A percentile compares a stretch with the other conserved stretches of the same genome.
Conservation (phyloP, 1,284 basidiomycete species). For the Ustilago sp. region DNA sequence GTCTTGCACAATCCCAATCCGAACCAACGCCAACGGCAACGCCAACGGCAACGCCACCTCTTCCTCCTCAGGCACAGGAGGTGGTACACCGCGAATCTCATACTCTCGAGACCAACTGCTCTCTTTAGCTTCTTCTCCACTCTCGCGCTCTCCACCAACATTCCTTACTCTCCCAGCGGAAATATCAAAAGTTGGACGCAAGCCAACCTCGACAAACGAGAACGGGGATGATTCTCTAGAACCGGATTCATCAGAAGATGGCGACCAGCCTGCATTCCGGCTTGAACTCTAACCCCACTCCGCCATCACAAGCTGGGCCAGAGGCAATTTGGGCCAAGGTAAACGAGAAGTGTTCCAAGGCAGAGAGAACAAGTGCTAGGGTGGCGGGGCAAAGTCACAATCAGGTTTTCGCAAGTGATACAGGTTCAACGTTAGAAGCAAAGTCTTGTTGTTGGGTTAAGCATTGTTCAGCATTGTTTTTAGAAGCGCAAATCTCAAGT, state of each 20-base stretch:
- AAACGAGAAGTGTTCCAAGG: no score
- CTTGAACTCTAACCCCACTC: constrained; percentile 21
- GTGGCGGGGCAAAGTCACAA: no score
- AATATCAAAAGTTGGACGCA: not conserved
- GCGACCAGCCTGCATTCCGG: constrained; percentile 12
- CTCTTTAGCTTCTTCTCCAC: constrained; percentile 45
- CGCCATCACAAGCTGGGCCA: not conserved
- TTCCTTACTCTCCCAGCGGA: constrained; percentile 9
- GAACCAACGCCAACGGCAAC: not conserved
- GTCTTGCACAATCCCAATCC: constrained; percentile 28
- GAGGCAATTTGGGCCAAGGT: no score
- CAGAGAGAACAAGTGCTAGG: no score
- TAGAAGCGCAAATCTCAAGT: no score
- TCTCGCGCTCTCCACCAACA: constrained; percentile 37
- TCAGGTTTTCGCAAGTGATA: no score
- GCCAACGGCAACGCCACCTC: not conserved
- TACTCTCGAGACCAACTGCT: constrained; percentile 60
- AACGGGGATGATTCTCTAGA: not conserved
- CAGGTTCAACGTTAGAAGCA: no score
- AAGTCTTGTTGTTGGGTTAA: no score
- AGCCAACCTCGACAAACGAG: not conserved
- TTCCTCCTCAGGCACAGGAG: not conserved
- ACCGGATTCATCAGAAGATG: not conserved
- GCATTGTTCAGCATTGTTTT: no score
- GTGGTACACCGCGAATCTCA: constrained; percentile 52